Base-by-base conservation (phyloP, 208 protist genomes). In the Leptomonas seymouri region DNA sequence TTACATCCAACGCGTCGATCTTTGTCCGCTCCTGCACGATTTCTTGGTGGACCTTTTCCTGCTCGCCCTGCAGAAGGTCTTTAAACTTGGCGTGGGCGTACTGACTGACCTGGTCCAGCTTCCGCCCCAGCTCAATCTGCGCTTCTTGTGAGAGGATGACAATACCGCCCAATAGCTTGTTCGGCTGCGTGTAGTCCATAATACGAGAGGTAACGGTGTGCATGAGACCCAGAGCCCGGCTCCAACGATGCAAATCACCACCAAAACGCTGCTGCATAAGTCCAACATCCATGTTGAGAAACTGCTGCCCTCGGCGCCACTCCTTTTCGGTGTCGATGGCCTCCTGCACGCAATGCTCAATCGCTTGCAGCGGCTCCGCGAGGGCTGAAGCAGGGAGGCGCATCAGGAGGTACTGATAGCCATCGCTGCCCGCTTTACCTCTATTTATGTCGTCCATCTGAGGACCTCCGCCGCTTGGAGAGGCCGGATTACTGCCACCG, bases 111-210 rank as follows among this genome's bases (percentile, higher is more conserved):
- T 90, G 85, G 59, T 94, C 87, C 18, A 97, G 76, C 67, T 94
- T 93, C 12, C 87, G 71, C 25, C 89, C 86, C 42, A 97, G 80
- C 58, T 94, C 89, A 23, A 84, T 84, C 77, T 97, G 91, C 31
- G 89, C 91, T 16, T 94, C 91, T 59, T 91, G 85, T 21, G 91
- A 89, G 23, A 91, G 50, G 48, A 94, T 89, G 36, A 94, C 77
- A 48, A 97, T 91, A 48, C 91, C 91, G 48, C 91, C 91, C 21
- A 94, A 73, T 20, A 93, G 80, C 53, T 79, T 93, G 81, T 89
- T 91, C 5, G 91, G 91, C 80, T 93, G 87, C 34, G 91, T 97
- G 77, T 86, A 89, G 75, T 97, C 89, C 87, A 97, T 94, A 34
- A 90, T 82, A 58, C 75, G 77, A 3, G 59, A 70, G 6, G 86